A percentile compares a stretch with the other conserved stretches of the same genome.
These are phyloP conservation scores for Mycena latifolia DNA, from an alignment of 768 basidiomycete species.

Conservation along the genomic window DNA sequence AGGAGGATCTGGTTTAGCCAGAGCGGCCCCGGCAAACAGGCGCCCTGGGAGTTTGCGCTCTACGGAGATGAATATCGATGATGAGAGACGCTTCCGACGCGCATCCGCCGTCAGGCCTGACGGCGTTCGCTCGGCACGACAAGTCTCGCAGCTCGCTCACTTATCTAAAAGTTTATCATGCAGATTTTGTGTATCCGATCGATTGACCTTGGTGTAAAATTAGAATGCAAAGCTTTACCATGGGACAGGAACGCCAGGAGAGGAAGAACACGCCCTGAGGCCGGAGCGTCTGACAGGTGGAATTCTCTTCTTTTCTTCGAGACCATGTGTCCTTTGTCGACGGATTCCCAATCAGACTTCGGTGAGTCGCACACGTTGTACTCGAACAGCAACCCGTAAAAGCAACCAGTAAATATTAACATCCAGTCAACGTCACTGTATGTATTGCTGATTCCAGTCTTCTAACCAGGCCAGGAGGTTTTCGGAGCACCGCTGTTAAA, in stretches of 20 bases:
- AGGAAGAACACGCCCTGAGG: slow-evolving; percentile 22
- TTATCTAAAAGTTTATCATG: slow-evolving; percentile 28
- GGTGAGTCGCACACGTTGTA: slow-evolving; percentile 15
- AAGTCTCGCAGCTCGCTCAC: not conserved
- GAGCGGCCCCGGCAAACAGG: slow-evolving; percentile 59
- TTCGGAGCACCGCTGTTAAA: slow-evolving; percentile 13
- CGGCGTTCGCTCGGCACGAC: not conserved
- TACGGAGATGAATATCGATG: slow-evolving; percentile 51
- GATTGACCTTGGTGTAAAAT: slow-evolving; percentile 11
- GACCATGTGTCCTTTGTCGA: slow-evolving; percentile 19
- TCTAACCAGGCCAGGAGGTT: slow-evolving; percentile 20
- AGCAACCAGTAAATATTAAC: not conserved
- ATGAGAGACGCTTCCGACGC: slow-evolving; percentile 5
- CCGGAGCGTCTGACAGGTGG: slow-evolving; percentile 11
- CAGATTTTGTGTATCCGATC: slow-evolving; percentile 19
- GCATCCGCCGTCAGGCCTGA: slow-evolving; percentile 13
- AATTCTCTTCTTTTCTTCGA: slow-evolving; percentile 24
- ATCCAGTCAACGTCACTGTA: not conserved
- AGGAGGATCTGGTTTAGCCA: slow-evolving; percentile 84
- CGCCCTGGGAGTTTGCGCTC: slow-evolving; percentile 84
- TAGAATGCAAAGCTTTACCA: not conserved
- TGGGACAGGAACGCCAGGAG: slow-evolving; percentile 27
- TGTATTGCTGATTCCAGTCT: slow-evolving; percentile 7
- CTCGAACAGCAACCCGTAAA: not conserved
- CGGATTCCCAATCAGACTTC: slow-evolving; percentile 18